phyloP scores from a whole-genome alignment of 257 asterid species.

The Eustoma russellianum region DNA sequence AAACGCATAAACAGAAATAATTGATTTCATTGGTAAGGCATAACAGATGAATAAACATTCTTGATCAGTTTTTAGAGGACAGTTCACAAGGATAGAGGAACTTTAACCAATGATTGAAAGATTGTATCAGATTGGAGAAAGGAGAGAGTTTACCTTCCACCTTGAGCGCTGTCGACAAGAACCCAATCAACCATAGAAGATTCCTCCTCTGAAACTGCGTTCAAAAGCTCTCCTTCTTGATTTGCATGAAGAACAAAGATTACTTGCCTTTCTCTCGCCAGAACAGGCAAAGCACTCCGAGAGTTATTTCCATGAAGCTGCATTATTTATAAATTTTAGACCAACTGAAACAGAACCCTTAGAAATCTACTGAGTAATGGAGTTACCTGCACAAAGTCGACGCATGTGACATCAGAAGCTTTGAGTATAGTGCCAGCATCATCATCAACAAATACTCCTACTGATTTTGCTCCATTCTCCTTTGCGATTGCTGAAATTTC shows the following conservation, averaged over 20 bases:
- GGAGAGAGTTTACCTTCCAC: constrained; percentile 61
- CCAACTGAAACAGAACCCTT: constrained; percentile 9
- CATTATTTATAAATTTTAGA: constrained; percentile 9
- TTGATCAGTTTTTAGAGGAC: too few species aligned
- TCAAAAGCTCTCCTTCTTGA: constrained; percentile 62
- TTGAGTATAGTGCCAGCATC: constrained; percentile 61
- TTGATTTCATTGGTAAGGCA: too few species aligned
- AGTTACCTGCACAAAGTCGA: constrained; percentile 82
- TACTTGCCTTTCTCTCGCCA: constrained; percentile 43
- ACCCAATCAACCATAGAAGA: constrained; percentile 78
- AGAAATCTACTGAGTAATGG: constrained; percentile 3
- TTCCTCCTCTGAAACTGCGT: constrained; percentile 59
- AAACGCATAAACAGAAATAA: background rate
- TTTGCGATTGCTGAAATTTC: constrained; percentile 72
- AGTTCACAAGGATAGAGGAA: too few species aligned
- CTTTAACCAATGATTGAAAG: background rate
- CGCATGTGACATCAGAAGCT: constrained; percentile 62
- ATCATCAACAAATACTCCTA: constrained; percentile 93
- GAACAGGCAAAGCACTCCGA: constrained; percentile 49
- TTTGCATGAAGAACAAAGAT: constrained; percentile 83
- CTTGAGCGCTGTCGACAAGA: constrained; percentile 87
- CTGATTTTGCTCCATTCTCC: constrained; percentile 71
- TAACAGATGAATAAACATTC: too few species aligned
- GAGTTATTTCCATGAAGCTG: constrained; percentile 94
- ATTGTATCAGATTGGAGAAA: background rate